Evolutionary conservation across 306 rosid species (phyloP), one percentile per base, ranked within the genome.

Genomic region (Macrotyloma uniflorum): DNA sequence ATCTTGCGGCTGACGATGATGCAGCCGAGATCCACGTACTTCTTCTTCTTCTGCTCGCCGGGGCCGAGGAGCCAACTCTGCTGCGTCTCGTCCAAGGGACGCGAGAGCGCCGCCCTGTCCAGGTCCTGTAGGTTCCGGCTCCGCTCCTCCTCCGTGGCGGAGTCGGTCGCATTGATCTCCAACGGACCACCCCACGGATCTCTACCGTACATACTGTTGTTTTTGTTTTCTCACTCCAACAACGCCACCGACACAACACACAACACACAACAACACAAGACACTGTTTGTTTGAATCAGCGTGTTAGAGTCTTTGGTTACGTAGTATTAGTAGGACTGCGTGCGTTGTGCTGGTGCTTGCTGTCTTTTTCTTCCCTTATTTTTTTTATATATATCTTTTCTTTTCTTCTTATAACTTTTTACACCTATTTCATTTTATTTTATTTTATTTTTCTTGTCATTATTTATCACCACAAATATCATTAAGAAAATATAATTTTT

Each of bases 131-230:
- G 82, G 58, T 96, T 96, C 16, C 98, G 90, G 86, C 99, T 93
- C 53, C 98, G 91, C 19, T 96, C 99, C 43, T 96, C 99, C 83
- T 96, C 98, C 75, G 94, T 93, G 71, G 99, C 93, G 0, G 97
- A 93, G 67, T 96, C 99, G 1, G 93, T 93, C 1, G 95, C 82
- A 80, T 95, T 87, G n/a, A 96, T 93, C 90, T 96, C 99, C 67
- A 96, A 62, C 8, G 99, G 98, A 0, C 98, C 98, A 3, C 99
- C 99, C 99, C 99, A 96, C 0, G 99, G 98, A 86, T 96, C 98
- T 81, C 99, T 85, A 0, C 97, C 98, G 88, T 91, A 93, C 98
- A 95, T 91, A 14, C 84, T 88, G 26, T 2, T 38, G 2, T 0
- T 38, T 38, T 1, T 38, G 15, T 42, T 42, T 77, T 35, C 49